Evolutionary conservation across 2,329 filamentous ascomycete species (phyloP).

Genomic region (Fusarium chuoi): DNA sequence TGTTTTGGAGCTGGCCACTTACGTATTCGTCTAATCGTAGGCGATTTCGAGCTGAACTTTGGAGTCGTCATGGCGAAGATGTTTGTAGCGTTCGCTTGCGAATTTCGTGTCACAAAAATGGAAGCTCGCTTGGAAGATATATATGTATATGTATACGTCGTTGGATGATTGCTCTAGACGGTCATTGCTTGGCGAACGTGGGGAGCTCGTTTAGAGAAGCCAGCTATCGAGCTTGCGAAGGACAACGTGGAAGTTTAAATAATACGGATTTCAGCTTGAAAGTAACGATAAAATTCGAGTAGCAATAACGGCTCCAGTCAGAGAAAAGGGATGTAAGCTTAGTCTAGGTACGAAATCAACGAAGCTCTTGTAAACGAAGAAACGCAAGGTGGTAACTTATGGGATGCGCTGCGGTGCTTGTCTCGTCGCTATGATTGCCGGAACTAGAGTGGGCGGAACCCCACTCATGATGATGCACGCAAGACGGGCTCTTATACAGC

Average conservation of each 20-base stretch:
- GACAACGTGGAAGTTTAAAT: not conserved
- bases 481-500: not conserved
- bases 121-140: not conserved
- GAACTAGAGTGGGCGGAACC: conserved; percentile 14
- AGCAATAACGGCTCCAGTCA: not conserved
- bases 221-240: not conserved
- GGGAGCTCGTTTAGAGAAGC: conserved; percentile 7
- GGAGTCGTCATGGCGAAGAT: conserved; percentile 51
- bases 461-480: conserved; percentile 31
- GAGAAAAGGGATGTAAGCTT: not conserved
- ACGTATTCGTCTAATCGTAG: conserved; percentile 87
- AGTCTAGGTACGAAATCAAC: conserved; percentile 4
- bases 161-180: conserved; percentile 1
- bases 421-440: conserved; percentile 10
- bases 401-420: not conserved
- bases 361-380: conserved; percentile 22
- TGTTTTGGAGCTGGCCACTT: conserved; percentile 48
- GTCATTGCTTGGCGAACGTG: conserved; percentile 14
- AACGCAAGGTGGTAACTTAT: conserved; percentile 38
- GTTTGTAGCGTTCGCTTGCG: not conserved
- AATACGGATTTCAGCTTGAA: not conserved
- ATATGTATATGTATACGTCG: not conserved
- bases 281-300: not conserved
- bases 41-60: conserved; percentile 77
- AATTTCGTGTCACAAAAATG: not conserved